Percentiles rank a stretch among this genome's conserved stretches.
These are phyloP conservation scores for Metarhizium guizhouense DNA, from an alignment of 2,329 filamentous ascomycete species.

Conservation along the genomic window DNA sequence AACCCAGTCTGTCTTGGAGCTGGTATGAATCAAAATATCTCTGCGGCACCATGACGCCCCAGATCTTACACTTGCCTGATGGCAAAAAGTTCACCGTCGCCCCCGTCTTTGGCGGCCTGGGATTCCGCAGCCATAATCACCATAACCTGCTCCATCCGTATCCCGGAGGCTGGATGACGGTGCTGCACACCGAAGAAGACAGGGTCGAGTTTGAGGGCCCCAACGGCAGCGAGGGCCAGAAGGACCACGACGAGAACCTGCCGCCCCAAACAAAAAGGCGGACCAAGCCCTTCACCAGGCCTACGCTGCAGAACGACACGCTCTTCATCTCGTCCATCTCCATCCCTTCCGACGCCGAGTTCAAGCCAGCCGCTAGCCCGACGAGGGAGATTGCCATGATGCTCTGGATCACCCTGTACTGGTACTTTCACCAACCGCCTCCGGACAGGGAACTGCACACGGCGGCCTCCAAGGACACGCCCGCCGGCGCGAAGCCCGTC, in stretches of 20 bases:
- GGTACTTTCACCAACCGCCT: slow-evolving; percentile 89
- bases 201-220: slow-evolving; percentile 5
- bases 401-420: slow-evolving; percentile 89
- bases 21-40: too few relatives aligned
- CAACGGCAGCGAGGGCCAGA: neutral
- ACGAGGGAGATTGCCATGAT: slow-evolving; percentile 93
- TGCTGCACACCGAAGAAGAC: slow-evolving; percentile 60
- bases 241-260: slow-evolving; percentile 13
- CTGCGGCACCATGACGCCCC: slow-evolving; percentile 22
- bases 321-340: slow-evolving; percentile 91
- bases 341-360: slow-evolving; percentile 70
- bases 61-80: slow-evolving; percentile 68
- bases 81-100: slow-evolving; percentile 74
- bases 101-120: slow-evolving; percentile 84
- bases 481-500: slow-evolving; percentile 60
- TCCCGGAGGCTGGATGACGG: slow-evolving; percentile 83
- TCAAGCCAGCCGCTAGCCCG: slow-evolving; percentile 69
- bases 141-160: slow-evolving; percentile 61
- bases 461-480: slow-evolving; percentile 55
- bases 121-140: slow-evolving; percentile 77
- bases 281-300: slow-evolving; percentile 47
- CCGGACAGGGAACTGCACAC: slow-evolving; percentile 58
- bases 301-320: slow-evolving; percentile 70
- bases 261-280: slow-evolving; percentile 18
- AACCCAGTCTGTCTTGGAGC: too few relatives aligned